Conservation (phyloP, 1,139 yeast genomes). For the Saccharomycopsis hybrid region DNA sequence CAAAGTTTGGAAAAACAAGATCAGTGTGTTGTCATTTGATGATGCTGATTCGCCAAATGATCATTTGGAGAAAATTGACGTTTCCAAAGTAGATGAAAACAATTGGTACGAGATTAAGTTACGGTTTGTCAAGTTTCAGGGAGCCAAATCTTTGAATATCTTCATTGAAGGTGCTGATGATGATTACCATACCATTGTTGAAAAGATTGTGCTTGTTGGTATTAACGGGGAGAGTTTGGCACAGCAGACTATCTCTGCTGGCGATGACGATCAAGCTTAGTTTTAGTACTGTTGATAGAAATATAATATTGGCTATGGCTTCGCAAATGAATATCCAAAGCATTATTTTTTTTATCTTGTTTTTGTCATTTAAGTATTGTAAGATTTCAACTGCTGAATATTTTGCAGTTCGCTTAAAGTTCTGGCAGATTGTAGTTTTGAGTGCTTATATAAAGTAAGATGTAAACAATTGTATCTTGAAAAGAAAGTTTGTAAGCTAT, state of each 20-base stretch:
- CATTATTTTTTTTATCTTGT: too few relatives aligned
- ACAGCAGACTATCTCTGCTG: conserved; percentile 31
- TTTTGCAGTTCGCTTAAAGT: too few relatives aligned
- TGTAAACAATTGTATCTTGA: too few relatives aligned
- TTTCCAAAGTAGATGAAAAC: conserved; percentile 25
- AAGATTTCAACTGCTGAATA: too few relatives aligned
- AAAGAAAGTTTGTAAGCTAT: too few relatives aligned
- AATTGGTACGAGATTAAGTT: conserved; percentile 52
- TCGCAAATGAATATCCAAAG: too few relatives aligned
- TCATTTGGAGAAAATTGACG: conserved; percentile 28
- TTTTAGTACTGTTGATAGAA: too few relatives aligned
- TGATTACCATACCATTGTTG: conserved; percentile 48
- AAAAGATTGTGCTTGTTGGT: conserved; percentile 51
- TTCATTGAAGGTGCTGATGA: conserved; percentile 63
- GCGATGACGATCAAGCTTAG: conserved; percentile 16
- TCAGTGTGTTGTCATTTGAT: conserved; percentile 49
- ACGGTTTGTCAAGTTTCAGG: conserved; percentile 57
- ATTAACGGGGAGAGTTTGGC: conserved; percentile 49
- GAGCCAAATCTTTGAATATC: conserved; percentile 48
- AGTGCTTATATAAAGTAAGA: too few relatives aligned
- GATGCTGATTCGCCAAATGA: conserved; percentile 41
- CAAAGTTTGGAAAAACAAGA: conserved; percentile 52
- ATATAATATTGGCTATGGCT: too few relatives aligned
- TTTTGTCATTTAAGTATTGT: too few relatives aligned
- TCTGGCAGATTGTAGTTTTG: too few relatives aligned